Conservation (phyloP, 2,329 filamentous ascomycete species). For the Arthrobotrys conoides region DNA sequence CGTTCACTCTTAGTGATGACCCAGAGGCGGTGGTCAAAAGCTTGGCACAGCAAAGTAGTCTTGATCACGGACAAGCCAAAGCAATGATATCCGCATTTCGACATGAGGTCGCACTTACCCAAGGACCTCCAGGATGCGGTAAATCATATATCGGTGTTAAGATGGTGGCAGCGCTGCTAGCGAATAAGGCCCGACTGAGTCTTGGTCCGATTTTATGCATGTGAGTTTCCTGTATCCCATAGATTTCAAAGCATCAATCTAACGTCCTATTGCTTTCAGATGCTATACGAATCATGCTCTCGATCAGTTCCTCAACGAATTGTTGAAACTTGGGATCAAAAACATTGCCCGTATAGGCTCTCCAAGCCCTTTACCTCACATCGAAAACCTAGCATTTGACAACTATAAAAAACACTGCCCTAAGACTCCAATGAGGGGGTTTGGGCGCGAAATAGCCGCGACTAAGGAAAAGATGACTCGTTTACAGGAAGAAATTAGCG, state of each 20-base stretch:
- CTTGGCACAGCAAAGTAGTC: conserved; percentile 66
- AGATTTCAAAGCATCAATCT: neutral
- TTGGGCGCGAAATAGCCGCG: neutral
- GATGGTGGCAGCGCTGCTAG: conserved; percentile 66
- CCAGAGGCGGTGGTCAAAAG: neutral
- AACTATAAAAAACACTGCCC: conserved; percentile 21
- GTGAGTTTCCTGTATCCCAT: conserved; percentile 54
- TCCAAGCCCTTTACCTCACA: conserved; percentile 72
- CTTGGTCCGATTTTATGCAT: conserved; percentile 72
- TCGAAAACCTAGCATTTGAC: conserved; percentile 65
- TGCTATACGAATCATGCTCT: conserved; percentile 73
- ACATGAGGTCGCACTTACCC: conserved; percentile 74
- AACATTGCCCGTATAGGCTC: conserved; percentile 75
- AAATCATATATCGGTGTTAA: conserved; percentile 75
- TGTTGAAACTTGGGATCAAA: conserved; percentile 69
- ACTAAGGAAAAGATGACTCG: neutral
- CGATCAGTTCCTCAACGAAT: conserved; percentile 74
- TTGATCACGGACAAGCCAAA: conserved; percentile 72
- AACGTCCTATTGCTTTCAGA: conserved; percentile 44
- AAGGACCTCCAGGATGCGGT: conserved; percentile 80
- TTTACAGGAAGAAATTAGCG: conserved; percentile 6
- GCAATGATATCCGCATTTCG: conserved; percentile 73
- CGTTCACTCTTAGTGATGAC: conserved; percentile 12
- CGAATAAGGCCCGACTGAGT: conserved; percentile 58
- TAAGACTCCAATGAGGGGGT: neutral